These are phyloP conservation scores for Madurella mycetomatis DNA, from an alignment of 2,329 filamentous ascomycete genomes.

Conservation along the genomic window DNA sequence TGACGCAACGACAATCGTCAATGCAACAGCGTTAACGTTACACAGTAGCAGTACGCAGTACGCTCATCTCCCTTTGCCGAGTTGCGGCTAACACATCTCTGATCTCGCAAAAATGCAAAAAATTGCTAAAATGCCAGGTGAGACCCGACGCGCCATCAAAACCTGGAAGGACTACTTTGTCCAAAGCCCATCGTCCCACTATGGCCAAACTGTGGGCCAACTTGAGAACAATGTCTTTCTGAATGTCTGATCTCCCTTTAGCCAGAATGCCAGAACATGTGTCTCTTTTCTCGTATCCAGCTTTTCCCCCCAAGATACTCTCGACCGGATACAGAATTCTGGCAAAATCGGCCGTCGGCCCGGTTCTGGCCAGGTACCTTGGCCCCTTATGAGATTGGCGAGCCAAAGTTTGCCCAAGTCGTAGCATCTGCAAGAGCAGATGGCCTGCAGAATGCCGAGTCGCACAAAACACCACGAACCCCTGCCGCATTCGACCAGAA, in stretches of 20 bases:
- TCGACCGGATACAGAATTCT: constrained; percentile 27
- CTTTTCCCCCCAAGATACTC: constrained; percentile 16
- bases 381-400: constrained; percentile 11
- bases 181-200: constrained; percentile 3
- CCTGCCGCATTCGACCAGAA: neutral
- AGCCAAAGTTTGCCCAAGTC: neutral
- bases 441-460: neutral
- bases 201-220: constrained; percentile 18
- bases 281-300: constrained; percentile 17
- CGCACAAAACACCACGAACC: neutral
- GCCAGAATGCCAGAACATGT: constrained; percentile 33
- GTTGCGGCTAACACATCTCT: too few species aligned
- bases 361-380: constrained; percentile 26
- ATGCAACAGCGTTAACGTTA: neutral
- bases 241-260: constrained; percentile 38
- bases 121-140: too few species aligned
- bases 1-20: neutral
- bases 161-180: neutral
- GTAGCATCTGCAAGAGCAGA: neutral
- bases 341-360: constrained; percentile 37
- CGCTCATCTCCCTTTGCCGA: too few species aligned
- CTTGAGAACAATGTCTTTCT: constrained; percentile 10
- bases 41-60: neutral
- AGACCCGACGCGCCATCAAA: too few species aligned
- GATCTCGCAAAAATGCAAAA: too few species aligned